Conservation (phyloP, 139 green algal genomes). For the Penium margaritaceum region DNA sequence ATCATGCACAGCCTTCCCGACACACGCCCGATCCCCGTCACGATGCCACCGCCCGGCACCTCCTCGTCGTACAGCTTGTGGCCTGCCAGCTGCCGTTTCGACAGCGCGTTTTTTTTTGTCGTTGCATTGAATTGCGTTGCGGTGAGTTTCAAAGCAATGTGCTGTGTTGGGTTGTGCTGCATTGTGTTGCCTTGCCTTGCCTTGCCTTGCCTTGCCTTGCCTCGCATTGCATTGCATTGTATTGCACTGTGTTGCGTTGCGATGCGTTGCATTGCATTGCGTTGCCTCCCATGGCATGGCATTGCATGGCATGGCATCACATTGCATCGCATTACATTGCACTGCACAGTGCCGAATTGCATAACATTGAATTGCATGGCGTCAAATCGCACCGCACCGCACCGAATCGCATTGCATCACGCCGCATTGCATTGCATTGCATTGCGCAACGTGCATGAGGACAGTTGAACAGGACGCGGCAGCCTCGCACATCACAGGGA, state of each 20-base stretch:
- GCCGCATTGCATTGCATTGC: neutral
- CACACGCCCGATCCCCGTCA: conserved; percentile 80
- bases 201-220: conserved; percentile 62
- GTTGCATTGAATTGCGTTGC: no score
- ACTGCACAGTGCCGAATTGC: conserved; percentile 1
- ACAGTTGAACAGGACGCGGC: neutral
- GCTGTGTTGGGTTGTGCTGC: no score
- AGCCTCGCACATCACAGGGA: no score
- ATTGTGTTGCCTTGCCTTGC: conserved; percentile 71
- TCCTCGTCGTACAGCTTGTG: conserved; percentile 63
- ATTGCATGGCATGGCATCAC: conserved; percentile 16
- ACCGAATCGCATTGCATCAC: neutral
- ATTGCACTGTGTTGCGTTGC: neutral
- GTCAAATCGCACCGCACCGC: neutral
- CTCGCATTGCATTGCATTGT: conserved; percentile 47
- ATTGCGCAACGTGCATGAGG: neutral
- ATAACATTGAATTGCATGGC: conserved; percentile 8
- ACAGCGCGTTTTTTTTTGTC: no score
- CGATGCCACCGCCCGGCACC: conserved; percentile 73
- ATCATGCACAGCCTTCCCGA: conserved; percentile 68
- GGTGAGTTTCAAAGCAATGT: no score
- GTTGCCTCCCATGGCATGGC: conserved; percentile 3
- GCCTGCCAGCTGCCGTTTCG: conserved; percentile 55
- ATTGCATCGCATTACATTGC: conserved; percentile 10
- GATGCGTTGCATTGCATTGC: neutral